These are phyloP conservation scores for Pulveroboletus sp. DNA, from an alignment of 768 basidiomycete species.

Conservation along the genomic window DNA sequence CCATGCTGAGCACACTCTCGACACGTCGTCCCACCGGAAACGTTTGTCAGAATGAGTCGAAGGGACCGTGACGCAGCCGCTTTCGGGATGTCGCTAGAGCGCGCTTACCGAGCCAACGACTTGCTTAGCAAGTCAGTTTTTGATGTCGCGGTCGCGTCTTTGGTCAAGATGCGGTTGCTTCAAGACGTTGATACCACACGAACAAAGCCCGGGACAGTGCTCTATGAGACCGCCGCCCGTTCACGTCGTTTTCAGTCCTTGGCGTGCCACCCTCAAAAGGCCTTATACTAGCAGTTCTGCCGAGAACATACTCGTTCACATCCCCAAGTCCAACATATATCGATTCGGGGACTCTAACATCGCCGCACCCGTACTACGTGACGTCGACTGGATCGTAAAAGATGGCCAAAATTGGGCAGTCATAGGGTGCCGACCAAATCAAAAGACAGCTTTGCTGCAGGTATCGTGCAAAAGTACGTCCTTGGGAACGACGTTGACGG, in stretches of 20 bases:
- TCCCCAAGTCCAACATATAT: conserved; percentile 49
- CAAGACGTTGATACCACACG: background rate
- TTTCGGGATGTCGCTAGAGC: too few relatives aligned
- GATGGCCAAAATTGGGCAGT: conserved; percentile 73
- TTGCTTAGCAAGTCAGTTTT: background rate
- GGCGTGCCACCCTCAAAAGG: background rate
- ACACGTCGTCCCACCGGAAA: too few relatives aligned
- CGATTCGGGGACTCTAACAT: conserved; percentile 53
- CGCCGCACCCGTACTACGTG: conserved; percentile 44
- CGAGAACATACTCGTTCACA: conserved; percentile 29
- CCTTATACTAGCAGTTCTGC: conserved; percentile 1
- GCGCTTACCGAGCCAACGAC: too few relatives aligned
- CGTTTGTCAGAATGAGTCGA: too few relatives aligned
- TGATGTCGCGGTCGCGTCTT: conserved; percentile 6
- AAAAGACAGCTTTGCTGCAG: conserved; percentile 60
- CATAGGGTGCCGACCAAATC: conserved; percentile 58
- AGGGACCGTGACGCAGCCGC: too few relatives aligned
- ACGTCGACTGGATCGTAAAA: conserved; percentile 54
- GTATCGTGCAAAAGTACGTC: conserved; percentile 31
- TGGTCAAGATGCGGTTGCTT: background rate
- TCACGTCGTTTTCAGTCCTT: background rate
- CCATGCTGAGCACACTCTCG: too few relatives aligned
- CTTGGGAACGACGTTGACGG: background rate
- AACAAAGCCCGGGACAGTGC: background rate
- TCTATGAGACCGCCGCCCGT: background rate